Evolutionary conservation across 2,329 filamentous ascomycete species (phyloP).

Genomic region (Penicillium sp.): DNA sequence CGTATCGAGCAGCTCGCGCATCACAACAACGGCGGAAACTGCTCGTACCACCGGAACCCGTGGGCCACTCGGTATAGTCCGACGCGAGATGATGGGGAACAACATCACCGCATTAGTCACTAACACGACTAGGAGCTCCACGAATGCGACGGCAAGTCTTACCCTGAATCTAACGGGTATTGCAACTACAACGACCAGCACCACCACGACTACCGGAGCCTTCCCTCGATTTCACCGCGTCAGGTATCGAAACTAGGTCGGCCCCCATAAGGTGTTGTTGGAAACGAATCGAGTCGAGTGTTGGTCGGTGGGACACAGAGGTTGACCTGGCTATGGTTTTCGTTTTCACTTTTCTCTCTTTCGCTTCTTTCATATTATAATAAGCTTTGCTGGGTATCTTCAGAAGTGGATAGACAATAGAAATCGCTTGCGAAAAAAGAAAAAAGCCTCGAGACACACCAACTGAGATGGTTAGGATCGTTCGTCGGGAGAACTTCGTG

Average conservation of each 20-base stretch:
- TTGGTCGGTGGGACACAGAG: not conserved
- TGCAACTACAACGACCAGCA: not conserved
- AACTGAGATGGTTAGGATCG: not conserved
- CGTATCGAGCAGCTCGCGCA: not conserved
- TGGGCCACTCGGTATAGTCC: constrained; percentile 16
- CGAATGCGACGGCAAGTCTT: constrained; percentile 17
- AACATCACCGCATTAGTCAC: constrained; percentile 18
- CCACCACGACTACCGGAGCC: not conserved
- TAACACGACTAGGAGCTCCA: constrained; percentile 18
- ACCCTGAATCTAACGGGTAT: constrained; percentile 13
- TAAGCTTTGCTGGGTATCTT: not conserved
- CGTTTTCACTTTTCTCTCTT: not conserved
- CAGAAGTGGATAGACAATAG: constrained; percentile 8
- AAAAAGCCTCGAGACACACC: too few species aligned
- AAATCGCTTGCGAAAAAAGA: constrained; percentile 1
- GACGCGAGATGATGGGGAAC: constrained; percentile 13
- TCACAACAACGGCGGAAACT: not conserved
- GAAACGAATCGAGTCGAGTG: not conserved
- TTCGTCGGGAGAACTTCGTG: not conserved
- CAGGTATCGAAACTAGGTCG: not conserved
- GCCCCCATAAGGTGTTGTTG: not conserved
- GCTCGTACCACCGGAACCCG: not conserved
- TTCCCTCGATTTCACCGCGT: not conserved
- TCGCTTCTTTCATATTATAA: not conserved
- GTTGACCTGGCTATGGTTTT: not conserved